Evolutionary conservation across 768 basidiomycete genomes (phyloP), one percentile per base, ranked within the genome.

Genomic region (Mycena maculata): DNA sequence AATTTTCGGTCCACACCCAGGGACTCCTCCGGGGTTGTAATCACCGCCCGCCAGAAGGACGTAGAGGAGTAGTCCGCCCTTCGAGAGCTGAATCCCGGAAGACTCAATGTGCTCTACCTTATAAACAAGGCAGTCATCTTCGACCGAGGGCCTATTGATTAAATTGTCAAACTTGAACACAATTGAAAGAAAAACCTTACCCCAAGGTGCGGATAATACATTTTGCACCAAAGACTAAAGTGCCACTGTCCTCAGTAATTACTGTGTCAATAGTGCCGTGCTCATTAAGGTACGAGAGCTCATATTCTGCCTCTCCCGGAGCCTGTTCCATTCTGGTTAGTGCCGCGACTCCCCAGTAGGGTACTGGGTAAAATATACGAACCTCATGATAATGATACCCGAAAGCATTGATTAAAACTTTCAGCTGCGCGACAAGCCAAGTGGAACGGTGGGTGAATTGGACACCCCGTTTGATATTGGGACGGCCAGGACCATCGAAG

Each of bases 171-270:
- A n/a, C n/a, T n/a, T n/a, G n/a, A n/a, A n/a, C n/a, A n/a, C n/a
- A n/a, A n/a, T n/a, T n/a, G n/a, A n/a, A n/a, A n/a, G n/a, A n/a
- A n/a, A n/a, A n/a, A n/a, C n/a, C n/a, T n/a, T n/a, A n/a, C n/a
- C n/a, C n/a, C n/a, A n/a, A n/a, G n/a, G n/a, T n/a, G n/a, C n/a
- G n/a, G n/a, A n/a, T n/a, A n/a, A n/a, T n/a, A n/a, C n/a, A n/a
- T n/a, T n/a, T n/a, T n/a, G n/a, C n/a, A n/a, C n/a, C n/a, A n/a
- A n/a, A n/a, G n/a, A n/a, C n/a, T n/a, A 55, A 20, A n/a, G 25
- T 23, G n/a, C 50, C 48, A 20, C 59, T 49, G 20, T 60, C 59
- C 22, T 60, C 59, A 5, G 59, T 49, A 15, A 58, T 4, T 13
- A 58, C 23, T 1, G 27, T n/a, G n/a, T 58, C 44, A 23, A 58